Base-by-base conservation (phyloP, 2,329 filamentous ascomycete genomes). In the Cercospora sojina region DNA sequence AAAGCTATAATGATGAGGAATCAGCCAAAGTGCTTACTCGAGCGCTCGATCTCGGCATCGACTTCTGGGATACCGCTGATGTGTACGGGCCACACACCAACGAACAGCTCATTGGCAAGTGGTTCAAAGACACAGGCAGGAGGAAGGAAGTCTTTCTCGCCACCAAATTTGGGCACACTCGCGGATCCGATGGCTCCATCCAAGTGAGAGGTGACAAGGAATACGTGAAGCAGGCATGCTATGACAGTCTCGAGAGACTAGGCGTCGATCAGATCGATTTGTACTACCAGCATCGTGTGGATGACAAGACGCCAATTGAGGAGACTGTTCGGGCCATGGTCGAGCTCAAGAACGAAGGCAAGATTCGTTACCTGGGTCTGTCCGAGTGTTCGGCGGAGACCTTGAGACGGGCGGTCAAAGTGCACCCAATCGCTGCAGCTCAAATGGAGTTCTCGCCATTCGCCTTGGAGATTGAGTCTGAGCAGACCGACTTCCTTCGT, bases 361-460 rank as follows among this genome's bases (percentile, higher is more conserved):
- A 87, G 73, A 83, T 87, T 71, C 79, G 79, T 55, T 78, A 85
- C 70, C 76, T 87, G 3, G 84, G 84, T 1, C 74, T 87, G 6
- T 83, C 79, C 12, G 83, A 84, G 69, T 81, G 82, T 63, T 81
- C 79, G 27, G 80, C 83, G 4, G 75, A 77, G 7, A 83, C 84
- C 0, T 79, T 87, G 38, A 80, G 82, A 5, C 80, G 84, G 18
- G 85, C 86, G 4, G 73, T 77, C 72, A 78, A 77, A 13, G 77
- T 87, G 3, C 79, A 82, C 64, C 83, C 80, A 5, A 83, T 88
- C 62, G 76, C 80, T 4, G 82, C 81, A 8, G 81, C 84, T n/a
- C 84, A 87, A 75, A 79, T 85, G 57, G 85, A 86, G 70, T 86
- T 84, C 74, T 82, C 79, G 3, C 79, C 81, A 0, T 85, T 85